Evolutionary conservation across 352 stramenopile species (phyloP).

Genomic region (Globisporangium heterothallicum): DNA sequence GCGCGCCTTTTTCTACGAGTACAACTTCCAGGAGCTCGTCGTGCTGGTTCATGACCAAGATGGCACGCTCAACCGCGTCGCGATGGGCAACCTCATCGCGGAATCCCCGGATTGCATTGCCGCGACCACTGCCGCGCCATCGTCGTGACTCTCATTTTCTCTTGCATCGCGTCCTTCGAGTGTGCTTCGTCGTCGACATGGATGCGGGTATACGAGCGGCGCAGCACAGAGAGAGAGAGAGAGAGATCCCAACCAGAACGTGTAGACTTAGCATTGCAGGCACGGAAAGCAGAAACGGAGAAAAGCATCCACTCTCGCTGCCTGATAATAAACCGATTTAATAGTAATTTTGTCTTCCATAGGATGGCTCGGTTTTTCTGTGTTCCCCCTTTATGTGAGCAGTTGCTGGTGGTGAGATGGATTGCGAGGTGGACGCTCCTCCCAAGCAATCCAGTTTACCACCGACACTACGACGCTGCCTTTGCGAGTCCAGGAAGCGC

Average conservation of each 20-base stretch:
- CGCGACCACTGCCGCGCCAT: conserved; percentile 14
- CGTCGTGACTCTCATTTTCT: conserved; percentile 1
- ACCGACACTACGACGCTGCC: no score
- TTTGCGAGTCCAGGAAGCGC: no score
- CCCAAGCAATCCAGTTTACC: no score
- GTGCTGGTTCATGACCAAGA: conserved; percentile 34
- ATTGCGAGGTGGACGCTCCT: no score
- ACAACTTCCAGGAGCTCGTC: conserved; percentile 38
- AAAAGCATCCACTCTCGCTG: not conserved
- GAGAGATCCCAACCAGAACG: not conserved
- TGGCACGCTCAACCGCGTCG: conserved; percentile 27
- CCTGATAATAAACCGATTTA: no score
- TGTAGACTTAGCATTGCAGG: not conserved
- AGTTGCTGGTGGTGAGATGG: no score
- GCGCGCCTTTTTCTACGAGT: conserved; percentile 83
- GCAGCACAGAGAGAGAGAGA: no score
- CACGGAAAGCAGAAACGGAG: no score
- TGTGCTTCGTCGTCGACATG: not conserved
- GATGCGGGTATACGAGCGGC: not conserved
- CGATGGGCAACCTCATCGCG: conserved; percentile 33
- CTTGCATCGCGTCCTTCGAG: not conserved
- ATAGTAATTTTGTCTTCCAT: no score
- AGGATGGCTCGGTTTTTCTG: no score
- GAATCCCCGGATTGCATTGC: conserved; percentile 55
- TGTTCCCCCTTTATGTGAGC: no score